Percentiles rank a stretch among this genome's conserved stretches.
These are phyloP conservation scores for Tulasnella sp. DNA, from an alignment of 768 basidiomycete species.

Conservation along the genomic window DNA sequence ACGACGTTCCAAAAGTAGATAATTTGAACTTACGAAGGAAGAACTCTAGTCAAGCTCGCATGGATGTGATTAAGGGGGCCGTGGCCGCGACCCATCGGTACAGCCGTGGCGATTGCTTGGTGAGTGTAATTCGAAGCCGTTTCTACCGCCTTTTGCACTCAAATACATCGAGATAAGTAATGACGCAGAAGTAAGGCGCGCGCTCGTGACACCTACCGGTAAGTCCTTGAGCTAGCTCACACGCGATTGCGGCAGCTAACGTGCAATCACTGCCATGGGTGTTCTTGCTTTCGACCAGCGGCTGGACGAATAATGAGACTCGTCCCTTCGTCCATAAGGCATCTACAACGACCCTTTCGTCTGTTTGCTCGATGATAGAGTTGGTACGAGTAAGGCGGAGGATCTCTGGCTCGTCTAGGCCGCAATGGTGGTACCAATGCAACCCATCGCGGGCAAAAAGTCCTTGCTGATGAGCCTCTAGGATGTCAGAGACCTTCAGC, in stretches of 20 bases:
- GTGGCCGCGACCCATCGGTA: constrained; percentile 55
- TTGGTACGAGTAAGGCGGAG: constrained; percentile 28
- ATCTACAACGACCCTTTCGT: background rate
- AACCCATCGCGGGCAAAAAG: background rate
- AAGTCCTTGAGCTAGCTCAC: constrained; percentile 43
- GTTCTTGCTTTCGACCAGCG: constrained; percentile 50
- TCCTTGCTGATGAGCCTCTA: background rate
- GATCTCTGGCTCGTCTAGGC: constrained; percentile 35
- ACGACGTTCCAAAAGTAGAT: background rate
- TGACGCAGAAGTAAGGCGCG: background rate
- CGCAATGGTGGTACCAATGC: background rate
- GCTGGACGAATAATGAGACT: constrained; percentile 41
- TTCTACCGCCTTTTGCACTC: constrained; percentile 47
- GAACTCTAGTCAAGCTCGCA: constrained; percentile 33
- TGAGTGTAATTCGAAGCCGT: constrained; percentile 63
- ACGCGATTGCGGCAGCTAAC: constrained; percentile 67
- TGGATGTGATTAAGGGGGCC: constrained; percentile 87
- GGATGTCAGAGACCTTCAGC: constrained; percentile 20
- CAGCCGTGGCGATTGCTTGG: constrained; percentile 57
- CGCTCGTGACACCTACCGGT: constrained; percentile 25
- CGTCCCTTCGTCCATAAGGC: constrained; percentile 11
- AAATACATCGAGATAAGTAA: background rate
- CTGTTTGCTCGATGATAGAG: constrained; percentile 8
- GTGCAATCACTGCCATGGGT: constrained; percentile 95
- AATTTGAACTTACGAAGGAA: constrained; percentile 42